Evolutionary conservation across 441 rosid genomes (phyloP).

Genomic region (Aquilaria agallochum): DNA sequence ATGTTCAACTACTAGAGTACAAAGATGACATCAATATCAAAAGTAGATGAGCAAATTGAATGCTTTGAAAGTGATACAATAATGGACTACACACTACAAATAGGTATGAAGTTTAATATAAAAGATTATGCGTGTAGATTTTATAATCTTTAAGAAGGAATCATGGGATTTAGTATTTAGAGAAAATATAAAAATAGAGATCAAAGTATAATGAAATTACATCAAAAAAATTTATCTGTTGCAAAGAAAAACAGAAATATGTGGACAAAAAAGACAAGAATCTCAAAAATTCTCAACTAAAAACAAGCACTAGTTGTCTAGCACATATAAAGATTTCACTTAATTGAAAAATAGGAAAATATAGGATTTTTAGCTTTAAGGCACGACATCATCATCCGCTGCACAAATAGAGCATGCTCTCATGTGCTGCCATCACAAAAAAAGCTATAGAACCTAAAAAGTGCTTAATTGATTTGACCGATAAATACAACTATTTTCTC

Average conservation of each 20-base stretch:
- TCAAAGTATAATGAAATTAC: neutral
- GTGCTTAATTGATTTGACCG: neutral
- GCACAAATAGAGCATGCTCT: neutral
- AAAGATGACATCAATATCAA: no score
- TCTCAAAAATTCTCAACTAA: neutral
- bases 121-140: slow-evolving; percentile 25
- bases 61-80: no score
- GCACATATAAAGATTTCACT: neutral
- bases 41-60: no score
- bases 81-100: neutral
- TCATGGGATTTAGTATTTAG: slow-evolving; percentile 15
- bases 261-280: neutral
- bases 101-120: slow-evolving; percentile 26
- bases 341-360: neutral
- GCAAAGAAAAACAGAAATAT: neutral
- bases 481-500: no score
- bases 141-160: slow-evolving; percentile 20
- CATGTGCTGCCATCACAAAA: neutral
- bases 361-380: neutral
- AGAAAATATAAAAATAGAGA: neutral
- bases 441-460: neutral
- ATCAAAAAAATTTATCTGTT: neutral
- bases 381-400: neutral
- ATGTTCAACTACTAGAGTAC: no score
- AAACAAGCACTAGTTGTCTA: neutral